These are phyloP conservation scores for Aspergillus funiculosus DNA, from an alignment of 495 filamentous ascomycete genomes.

Conservation along the genomic window DNA sequence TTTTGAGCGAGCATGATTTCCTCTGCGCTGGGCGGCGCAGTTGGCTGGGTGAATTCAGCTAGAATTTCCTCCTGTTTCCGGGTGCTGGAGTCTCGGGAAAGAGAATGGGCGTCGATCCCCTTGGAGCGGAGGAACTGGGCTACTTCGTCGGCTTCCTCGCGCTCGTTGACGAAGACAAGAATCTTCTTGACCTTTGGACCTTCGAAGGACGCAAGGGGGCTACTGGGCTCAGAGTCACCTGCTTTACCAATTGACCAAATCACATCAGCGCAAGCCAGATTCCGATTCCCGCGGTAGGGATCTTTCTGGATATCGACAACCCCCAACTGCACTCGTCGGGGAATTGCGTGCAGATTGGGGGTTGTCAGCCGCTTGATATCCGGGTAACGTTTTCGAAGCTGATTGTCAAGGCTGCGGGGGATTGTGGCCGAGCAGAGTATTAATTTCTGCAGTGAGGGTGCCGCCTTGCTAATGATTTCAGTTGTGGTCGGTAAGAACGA, in stretches of 20 bases:
- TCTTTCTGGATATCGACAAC: constrained; percentile 86
- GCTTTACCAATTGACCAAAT: constrained; percentile 91
- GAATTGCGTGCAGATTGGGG: constrained; percentile 91
- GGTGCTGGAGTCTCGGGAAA: constrained; percentile 74
- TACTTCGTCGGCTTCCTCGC: constrained; percentile 77
- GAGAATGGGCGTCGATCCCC: constrained; percentile 77
- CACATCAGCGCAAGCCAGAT: constrained; percentile 85
- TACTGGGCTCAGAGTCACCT: constrained; percentile 40
- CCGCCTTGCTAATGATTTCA: constrained; percentile 67
- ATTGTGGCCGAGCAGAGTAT: constrained; percentile 96
- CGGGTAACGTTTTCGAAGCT: constrained; percentile 74
- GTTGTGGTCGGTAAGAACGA: constrained; percentile 80
- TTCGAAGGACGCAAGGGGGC: constrained; percentile 29
- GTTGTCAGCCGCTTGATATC: constrained; percentile 79
- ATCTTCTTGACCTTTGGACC: constrained; percentile 69
- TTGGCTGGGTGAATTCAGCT: constrained; percentile 63
- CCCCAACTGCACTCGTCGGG: constrained; percentile 86
- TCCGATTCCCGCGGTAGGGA: constrained; percentile 85
- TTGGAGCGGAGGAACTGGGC: constrained; percentile 74
- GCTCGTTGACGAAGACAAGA: constrained; percentile 96
- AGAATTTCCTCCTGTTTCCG: constrained; percentile 68
- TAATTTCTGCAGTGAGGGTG: constrained; percentile 77
- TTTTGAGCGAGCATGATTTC: constrained; percentile 34
- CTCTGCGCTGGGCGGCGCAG: constrained; percentile 38
- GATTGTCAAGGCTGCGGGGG: constrained; percentile 76